Percentiles rank a stretch among this genome's conserved stretches.
phyloP scores from a whole-genome alignment of 2,329 filamentous ascomycete genomes.

The Clarireedia hainanense region DNA sequence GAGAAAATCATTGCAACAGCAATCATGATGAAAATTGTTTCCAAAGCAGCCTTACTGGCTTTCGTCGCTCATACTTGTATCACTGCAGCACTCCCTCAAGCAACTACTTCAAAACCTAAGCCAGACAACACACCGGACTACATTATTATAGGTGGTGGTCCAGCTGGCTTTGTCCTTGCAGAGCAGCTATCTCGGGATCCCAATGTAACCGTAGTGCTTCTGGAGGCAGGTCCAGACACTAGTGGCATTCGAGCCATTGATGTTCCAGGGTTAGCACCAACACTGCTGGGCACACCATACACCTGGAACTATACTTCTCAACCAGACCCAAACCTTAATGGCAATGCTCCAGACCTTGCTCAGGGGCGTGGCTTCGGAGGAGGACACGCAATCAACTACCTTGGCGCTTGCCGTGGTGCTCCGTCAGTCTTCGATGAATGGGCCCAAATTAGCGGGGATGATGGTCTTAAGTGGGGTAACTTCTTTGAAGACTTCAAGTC shows the following conservation, averaged over 20 bases:
- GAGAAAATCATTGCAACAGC: not conserved
- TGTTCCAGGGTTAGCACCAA: not conserved
- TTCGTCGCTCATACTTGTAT: not conserved
- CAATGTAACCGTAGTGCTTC: not conserved
- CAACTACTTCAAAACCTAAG: not conserved
- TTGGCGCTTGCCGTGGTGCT: constrained; percentile 6
- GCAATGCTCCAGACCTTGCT: constrained; percentile 3
- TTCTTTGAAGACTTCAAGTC: constrained; percentile 38
- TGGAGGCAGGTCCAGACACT: constrained; percentile 5
- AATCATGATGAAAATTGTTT: not conserved
- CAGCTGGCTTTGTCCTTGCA: constrained; percentile 1
- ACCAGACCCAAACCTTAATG: not conserved
- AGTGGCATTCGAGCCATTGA: not conserved
- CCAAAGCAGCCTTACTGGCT: not conserved
- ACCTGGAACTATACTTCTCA: not conserved
- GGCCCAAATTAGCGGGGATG: constrained; percentile 33
- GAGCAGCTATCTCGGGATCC: not conserved
- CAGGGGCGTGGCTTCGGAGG: constrained; percentile 20
- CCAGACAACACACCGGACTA: not conserved
- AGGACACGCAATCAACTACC: constrained; percentile 23
- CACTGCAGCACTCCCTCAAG: not conserved
- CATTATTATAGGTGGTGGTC: constrained; percentile 5
- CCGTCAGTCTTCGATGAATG: constrained; percentile 36
- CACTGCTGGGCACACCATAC: not conserved
- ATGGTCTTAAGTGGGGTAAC: constrained; percentile 37